phyloP scores from a whole-genome alignment of 2,329 filamentous ascomycete genomes.

The Achaetomium macrosporum region DNA sequence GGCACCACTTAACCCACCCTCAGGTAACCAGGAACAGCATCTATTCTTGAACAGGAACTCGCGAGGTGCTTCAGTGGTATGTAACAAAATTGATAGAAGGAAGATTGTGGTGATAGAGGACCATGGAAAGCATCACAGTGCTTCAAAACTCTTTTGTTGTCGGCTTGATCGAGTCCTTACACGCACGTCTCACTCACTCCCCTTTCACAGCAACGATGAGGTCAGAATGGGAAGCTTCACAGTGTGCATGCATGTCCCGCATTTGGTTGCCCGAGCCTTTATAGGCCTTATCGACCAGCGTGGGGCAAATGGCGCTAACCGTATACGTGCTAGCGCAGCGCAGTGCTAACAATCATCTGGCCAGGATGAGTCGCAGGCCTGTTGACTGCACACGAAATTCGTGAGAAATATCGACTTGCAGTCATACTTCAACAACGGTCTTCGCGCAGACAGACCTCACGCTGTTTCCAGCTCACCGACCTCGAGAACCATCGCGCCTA shows the following conservation, averaged over 20 bases:
- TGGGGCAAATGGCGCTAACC: constrained; percentile 16
- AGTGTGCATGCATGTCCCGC: background rate
- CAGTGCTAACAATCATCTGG: constrained; percentile 1
- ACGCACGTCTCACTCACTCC: background rate
- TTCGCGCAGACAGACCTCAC: constrained; percentile 2
- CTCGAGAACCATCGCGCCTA: background rate
- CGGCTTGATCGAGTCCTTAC: too few relatives aligned
- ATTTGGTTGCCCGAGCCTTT: background rate
- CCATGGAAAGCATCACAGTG: too few relatives aligned
- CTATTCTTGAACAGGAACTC: too few relatives aligned
- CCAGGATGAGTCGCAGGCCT: constrained; percentile 14
- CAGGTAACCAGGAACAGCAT: too few relatives aligned
- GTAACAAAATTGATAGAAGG: too few relatives aligned
- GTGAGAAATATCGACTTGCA: constrained; percentile 18
- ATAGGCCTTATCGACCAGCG: constrained; percentile 16
- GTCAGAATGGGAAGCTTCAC: background rate
- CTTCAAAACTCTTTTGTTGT: too few relatives aligned
- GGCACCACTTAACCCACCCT: too few relatives aligned
- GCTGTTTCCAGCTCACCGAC: constrained; percentile 4
- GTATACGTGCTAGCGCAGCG: background rate
- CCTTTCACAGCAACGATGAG: background rate
- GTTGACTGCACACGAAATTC: constrained; percentile 25
- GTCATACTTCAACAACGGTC: constrained; percentile 9
- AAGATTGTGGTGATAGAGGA: too few relatives aligned
- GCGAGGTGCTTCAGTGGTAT: too few relatives aligned